These are phyloP conservation scores for Alloascoidea hylecoeti DNA, from an alignment of 805 yeast species.

Conservation along the genomic window DNA sequence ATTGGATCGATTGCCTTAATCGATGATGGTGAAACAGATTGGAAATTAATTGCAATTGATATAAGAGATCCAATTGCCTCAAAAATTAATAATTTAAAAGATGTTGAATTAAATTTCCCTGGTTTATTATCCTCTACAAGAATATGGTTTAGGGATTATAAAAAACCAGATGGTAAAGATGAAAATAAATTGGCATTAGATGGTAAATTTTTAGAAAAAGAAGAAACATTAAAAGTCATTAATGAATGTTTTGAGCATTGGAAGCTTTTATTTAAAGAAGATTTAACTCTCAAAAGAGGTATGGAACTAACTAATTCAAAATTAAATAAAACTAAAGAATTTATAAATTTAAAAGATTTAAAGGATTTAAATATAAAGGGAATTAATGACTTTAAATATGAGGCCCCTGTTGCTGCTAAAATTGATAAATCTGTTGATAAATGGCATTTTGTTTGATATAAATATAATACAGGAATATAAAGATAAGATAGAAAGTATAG, in stretches of 20 bases:
- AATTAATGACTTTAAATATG: too few relatives aligned
- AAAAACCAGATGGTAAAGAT: conserved; percentile 77
- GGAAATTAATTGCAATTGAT: conserved; percentile 70
- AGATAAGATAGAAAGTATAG: too few relatives aligned
- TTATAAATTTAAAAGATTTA: too few relatives aligned
- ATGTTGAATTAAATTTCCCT: conserved; percentile 59
- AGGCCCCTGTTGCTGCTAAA: background rate
- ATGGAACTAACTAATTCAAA: background rate
- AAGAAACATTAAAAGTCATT: conserved; percentile 55
- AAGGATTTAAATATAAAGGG: too few relatives aligned
- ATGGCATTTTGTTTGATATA: background rate
- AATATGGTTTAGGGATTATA: conserved; percentile 81
- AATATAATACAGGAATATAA: too few relatives aligned
- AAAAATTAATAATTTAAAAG: conserved; percentile 56
- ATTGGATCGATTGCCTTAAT: conserved; percentile 68
- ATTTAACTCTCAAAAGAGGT: background rate
- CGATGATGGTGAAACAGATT: conserved; percentile 78
- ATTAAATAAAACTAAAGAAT: too few relatives aligned
- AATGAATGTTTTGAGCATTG: conserved; percentile 58
- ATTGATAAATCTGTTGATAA: conserved; percentile 1
- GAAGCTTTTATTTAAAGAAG: conserved; percentile 16
- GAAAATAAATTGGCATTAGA: conserved; percentile 68
- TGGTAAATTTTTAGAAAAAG: conserved; percentile 57
- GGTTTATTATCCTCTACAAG: conserved; percentile 66
- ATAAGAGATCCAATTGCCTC: conserved; percentile 56